Evolutionary conservation across 1,139 yeast genomes (phyloP).

Genomic region (Fermentozyma sake): DNA sequence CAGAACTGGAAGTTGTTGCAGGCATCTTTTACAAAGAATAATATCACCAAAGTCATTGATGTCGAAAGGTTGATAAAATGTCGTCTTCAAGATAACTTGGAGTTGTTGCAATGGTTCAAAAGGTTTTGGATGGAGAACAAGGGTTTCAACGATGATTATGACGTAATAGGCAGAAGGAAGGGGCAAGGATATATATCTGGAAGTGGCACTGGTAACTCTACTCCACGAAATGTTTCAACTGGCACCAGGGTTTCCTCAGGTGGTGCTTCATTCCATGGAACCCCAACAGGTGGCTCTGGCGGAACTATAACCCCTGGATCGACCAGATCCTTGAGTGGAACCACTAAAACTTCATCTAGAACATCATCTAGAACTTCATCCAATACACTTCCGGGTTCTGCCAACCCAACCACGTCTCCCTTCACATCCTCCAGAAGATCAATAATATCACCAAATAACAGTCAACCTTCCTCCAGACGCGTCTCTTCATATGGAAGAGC

Average conservation of each 20-base stretch:
- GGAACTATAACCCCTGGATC: no score
- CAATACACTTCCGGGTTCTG: not conserved
- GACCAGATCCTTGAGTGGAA: no score
- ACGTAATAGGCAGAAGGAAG: constrained; percentile 43
- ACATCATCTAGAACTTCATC: constrained; percentile 1
- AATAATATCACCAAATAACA: constrained; percentile 3
- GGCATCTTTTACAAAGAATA: constrained; percentile 65
- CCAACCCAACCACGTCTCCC: constrained; percentile 2
- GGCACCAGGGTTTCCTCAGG: no score
- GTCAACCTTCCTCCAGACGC: constrained; percentile 2
- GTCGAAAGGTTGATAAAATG: constrained; percentile 83
- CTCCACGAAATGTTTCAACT: constrained; percentile 4
- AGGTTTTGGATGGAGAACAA: constrained; percentile 75
- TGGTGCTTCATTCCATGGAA: no score
- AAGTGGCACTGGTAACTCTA: constrained; percentile 6
- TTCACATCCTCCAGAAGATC: constrained; percentile 1
- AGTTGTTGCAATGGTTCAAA: constrained; percentile 89
- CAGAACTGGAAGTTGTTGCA: constrained; percentile 85
- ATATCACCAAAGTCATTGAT: constrained; percentile 70
- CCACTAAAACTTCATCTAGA: no score
- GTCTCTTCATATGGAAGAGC: no score
- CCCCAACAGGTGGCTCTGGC: no score
- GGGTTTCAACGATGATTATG: constrained; percentile 58
- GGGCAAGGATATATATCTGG: constrained; percentile 4
- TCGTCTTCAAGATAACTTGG: constrained; percentile 88